Base-by-base conservation (phyloP, 169 alveolate species). In the Eimeria falciformis region DNA sequence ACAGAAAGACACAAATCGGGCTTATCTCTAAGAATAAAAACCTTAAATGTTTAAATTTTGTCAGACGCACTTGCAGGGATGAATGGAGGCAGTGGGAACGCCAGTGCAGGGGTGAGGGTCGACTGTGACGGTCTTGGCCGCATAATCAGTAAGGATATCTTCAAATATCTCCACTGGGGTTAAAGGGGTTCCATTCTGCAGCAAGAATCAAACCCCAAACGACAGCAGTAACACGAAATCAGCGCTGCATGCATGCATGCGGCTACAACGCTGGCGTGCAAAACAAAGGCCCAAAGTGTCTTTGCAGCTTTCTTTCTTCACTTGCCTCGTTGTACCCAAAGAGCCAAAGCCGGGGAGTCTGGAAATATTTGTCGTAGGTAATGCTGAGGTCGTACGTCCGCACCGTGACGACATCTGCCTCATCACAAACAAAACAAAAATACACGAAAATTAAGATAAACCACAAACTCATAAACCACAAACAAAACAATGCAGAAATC, bases 321-420 rank as follows among this genome's bases (percentile, higher is more conserved):
- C 85, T 45, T 33, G 84, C 94, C 78, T 91, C 97, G 91, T 96
- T 96, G 91, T 96, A 97, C 25, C 99, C 99, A 50, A 95, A 93
- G 45, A 98, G 95, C 99, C 99, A 98, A 58, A 98, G 96, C 88
- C 99, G 92, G 29, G 99, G 99, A 50, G 99, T 98, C 71, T 93
- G 95, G 90, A 93, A 95, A 78, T 95, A 95, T 90, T 95, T 95
- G 93, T 95, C 97, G 66, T 94, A 95, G 17, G 97, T 95, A 45
- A 95, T 94, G 55, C 95, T 93, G 71, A 95, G 68, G 91, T 94
- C 96, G 69, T 94, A 79, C 53, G 94, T 66, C 62, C 94, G 46
- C 66, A 89, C 79, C 29, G 81, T 40, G 47, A 91, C 92, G 43
- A 91, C 66, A 27, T 82, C 88, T 83, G 91, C 68, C 2, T 14